phyloP scores from a whole-genome alignment of 2,329 filamentous ascomycete species.

The Arthrobotrys sphaeroides region DNA sequence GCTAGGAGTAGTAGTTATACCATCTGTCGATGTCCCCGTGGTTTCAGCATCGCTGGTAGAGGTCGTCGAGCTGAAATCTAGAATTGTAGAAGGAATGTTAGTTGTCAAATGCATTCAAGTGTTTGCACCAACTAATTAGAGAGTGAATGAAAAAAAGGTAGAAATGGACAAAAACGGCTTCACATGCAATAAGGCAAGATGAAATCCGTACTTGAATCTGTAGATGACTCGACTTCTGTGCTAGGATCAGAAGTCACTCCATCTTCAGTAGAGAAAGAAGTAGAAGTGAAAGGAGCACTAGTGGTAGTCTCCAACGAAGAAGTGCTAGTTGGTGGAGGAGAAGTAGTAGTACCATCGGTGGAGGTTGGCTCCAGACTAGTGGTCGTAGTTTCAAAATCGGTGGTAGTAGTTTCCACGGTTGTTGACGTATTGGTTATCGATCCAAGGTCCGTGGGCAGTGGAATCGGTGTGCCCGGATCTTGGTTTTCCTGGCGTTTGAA shows the following conservation, averaged over 20 bases:
- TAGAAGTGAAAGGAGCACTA: background rate
- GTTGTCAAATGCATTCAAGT: background rate
- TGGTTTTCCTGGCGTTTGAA: constrained; percentile 39
- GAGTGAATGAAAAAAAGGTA: background rate
- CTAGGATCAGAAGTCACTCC: background rate
- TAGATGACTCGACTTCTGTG: constrained; percentile 8
- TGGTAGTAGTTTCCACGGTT: constrained; percentile 14
- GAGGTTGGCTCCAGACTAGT: constrained; percentile 31
- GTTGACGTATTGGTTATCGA: constrained; percentile 23
- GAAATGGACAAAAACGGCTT: background rate
- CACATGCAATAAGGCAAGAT: constrained; percentile 1
- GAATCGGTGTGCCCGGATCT: constrained; percentile 9
- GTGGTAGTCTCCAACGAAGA: background rate
- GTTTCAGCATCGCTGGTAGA: background rate
- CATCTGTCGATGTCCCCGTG: constrained; percentile 15
- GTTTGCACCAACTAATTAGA: background rate
- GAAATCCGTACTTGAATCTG: constrained; percentile 26
- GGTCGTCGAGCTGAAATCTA: background rate
- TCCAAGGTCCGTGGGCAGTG: background rate
- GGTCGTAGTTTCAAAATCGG: background rate
- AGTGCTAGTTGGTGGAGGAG: background rate
- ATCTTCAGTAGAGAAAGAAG: background rate
- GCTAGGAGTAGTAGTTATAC: constrained; percentile 34
- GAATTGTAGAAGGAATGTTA: background rate
- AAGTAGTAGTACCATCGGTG: constrained; percentile 30